Evolutionary conservation across 805 yeast genomes (phyloP), one percentile per base, ranked within the genome.

Genomic region (Myxozyma mucilagina): DNA sequence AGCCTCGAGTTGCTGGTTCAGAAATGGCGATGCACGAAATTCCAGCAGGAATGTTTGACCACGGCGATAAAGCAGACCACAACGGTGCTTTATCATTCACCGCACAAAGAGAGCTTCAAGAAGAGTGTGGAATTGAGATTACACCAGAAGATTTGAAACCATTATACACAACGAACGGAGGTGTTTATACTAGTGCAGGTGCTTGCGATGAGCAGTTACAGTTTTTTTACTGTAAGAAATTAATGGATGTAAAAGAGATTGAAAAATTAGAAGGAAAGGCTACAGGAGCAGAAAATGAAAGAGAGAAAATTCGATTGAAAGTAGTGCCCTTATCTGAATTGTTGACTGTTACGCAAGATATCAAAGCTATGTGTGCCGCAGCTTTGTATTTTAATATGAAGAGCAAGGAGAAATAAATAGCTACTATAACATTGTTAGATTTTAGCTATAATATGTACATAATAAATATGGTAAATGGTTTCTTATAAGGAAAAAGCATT

Each of bases 1-100:
- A 70, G 58, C 70, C 72, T 1, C 62, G 72, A 32, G 64, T 70
- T 16, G 62, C 72, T 5, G 61, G 64, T 4, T 71, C 69, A 10
- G 39, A 61, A 31, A 48, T 68, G 66, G 51, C 44, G 36, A 47
- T 67, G 55, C 38, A 50, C 34, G 72, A 70, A 58, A 57, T 70
- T 39, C 72, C 72, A 4, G 72, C 72, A 5, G 72, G 72, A 11
- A 69, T 70, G 72, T 56, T 60, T 42, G 72, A 70, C 42, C 56
- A n/a, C 29, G 56, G 49, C 42, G 59, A 61, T 38, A 29, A 31
- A 20, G 31, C 56, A 11, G 29, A 32, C 14, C 49, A 47, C 7
- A 68, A 60, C 41, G 68, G 68, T 11, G 47, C 57, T 4, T 64
- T 70, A 32, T 44, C 62, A 20, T 71, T 68, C 24, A 60, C 71